Evolutionary conservation across 805 yeast genomes (phyloP).

Genomic region (Candida broadrunensis): DNA sequence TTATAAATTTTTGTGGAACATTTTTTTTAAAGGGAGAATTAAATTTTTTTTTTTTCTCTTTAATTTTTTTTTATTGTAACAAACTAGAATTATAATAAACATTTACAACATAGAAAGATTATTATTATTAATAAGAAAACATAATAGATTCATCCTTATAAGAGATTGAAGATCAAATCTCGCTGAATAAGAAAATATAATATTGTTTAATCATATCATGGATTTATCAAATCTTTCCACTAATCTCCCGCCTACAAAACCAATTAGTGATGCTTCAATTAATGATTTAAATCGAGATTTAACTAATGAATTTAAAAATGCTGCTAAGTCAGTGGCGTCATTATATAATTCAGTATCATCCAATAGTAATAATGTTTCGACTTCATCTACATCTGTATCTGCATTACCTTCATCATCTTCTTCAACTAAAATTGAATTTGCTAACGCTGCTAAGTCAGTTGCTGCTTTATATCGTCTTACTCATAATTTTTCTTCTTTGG

Average conservation of each 20-base stretch:
- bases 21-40: too few relatives aligned
- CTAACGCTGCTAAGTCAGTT: conserved; percentile 41
- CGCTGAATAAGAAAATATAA: too few relatives aligned
- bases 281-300: conserved; percentile 51
- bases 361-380: conserved; percentile 6
- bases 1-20: too few relatives aligned
- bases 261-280: conserved; percentile 46
- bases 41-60: too few relatives aligned
- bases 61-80: too few relatives aligned
- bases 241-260: conserved; percentile 51
- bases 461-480: conserved; percentile 59
- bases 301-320: conserved; percentile 62
- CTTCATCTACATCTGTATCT: too few relatives aligned
- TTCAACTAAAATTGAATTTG: conserved; percentile 26
- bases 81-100: too few relatives aligned
- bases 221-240: conserved; percentile 61
- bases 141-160: too few relatives aligned
- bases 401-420: conserved; percentile 3
- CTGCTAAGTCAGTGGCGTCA: conserved; percentile 70
- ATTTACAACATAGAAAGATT: too few relatives aligned
- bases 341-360: conserved; percentile 25
- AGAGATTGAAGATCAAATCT: too few relatives aligned
- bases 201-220: too few relatives aligned
- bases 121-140: too few relatives aligned
- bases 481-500: conserved; percentile 46